Base-by-base conservation (phyloP, 805 yeast species). In the Yarrowia divulgata region DNA sequence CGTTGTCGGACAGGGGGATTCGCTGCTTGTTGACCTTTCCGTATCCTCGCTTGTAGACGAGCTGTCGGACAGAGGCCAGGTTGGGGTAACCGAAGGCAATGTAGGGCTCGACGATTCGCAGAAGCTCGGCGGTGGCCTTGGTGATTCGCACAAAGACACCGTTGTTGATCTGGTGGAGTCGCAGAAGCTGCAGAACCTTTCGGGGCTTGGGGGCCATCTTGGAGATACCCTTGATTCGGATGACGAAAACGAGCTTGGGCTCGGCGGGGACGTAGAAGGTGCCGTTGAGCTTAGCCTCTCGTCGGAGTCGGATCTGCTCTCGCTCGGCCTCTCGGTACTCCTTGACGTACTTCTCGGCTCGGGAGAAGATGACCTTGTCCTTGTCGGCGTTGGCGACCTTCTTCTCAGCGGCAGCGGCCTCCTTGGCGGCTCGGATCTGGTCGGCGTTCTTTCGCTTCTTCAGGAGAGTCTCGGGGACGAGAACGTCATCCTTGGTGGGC, bases 211-310 rank as follows among this genome's bases (percentile, higher is more conserved):
- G 97, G 81, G 97, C 91, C 79, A 93, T 92, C 90, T 93, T 93
- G 93, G 87, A 90, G 84, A 93, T 91, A 93, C 98, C 98, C 94
- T 93, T 93, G 89, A 93, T 93, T 90, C 98, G 92, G 83, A 93
- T 88, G 80, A 93, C 97, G 83, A 93, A 92, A 76, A 91, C 97
- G 80, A 93, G 90, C 85, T 91, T 93, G 80, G 89, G 88, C 88
- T 93, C 94, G 83, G 97, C 97, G 87, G 87, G 89, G 75, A 88
- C 91, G 87, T 88, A 93, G 92, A 89, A 91, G 79, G 95, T 88
- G 83, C 96, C 97, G 80, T 88, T 84, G 82, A 94, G 93, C 87
- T 90, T 91, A 77, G 97, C 97, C 75, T 90, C 91, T 84, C 97
- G 91, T 87, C 89, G 89, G 79, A 97, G 96, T 70, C 85, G 84